These are phyloP conservation scores for Isochrysis galbana DNA, from an alignment of 78 protist species.

Conservation along the genomic window DNA sequence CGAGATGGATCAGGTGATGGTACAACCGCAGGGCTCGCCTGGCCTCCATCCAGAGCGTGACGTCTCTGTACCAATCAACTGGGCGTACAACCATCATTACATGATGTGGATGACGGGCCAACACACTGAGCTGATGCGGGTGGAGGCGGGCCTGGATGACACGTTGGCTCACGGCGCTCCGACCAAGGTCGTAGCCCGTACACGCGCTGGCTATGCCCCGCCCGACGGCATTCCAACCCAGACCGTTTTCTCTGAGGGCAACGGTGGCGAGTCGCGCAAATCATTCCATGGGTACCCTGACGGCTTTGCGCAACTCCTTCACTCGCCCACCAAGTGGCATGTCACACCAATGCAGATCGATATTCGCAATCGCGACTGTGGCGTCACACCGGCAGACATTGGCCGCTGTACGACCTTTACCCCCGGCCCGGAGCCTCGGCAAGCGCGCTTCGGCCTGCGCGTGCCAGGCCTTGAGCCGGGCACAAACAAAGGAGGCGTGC, in stretches of 20 bases:
- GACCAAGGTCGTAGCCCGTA: not conserved
- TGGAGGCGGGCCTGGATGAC: not conserved
- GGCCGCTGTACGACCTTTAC: not conserved
- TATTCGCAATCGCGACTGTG: not conserved
- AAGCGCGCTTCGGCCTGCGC: not conserved
- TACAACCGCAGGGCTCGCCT: not conserved
- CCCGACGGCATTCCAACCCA: not conserved
- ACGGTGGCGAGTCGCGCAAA: conserved; percentile 33
- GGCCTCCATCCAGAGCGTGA: not conserved
- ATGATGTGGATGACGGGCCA: not conserved
- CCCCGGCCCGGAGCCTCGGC: not conserved
- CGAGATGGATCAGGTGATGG: conserved; percentile 16
- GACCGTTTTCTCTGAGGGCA: conserved; percentile 14
- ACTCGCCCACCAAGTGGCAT: not conserved
- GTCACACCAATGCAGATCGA: conserved; percentile 36
- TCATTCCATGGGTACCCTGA: conserved; percentile 19
- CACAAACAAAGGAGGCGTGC: not conserved
- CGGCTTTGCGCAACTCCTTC: not conserved
- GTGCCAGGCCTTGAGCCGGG: not conserved
- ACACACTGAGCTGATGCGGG: not conserved
- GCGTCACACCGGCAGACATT: not conserved
- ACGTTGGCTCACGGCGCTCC: not conserved
- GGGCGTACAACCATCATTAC: conserved; percentile 25
- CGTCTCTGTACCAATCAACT: conserved; percentile 12
- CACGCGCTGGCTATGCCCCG: not conserved